Base-by-base conservation (phyloP, 441 rosid species). In the Pelargonium australe region DNA sequence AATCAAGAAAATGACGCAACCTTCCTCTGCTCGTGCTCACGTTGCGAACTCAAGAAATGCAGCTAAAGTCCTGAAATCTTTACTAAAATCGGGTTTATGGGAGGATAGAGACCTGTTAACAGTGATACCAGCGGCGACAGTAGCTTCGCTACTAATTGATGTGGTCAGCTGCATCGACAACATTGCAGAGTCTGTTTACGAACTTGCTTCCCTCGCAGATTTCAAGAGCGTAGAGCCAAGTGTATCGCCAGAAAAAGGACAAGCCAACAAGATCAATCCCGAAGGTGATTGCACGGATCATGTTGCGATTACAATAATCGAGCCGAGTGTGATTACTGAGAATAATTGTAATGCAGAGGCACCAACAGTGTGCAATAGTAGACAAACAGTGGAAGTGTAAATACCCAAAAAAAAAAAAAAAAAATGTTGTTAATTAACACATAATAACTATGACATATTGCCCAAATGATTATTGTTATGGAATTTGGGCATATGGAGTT, bases 71-170 rank as follows among this genome's bases (percentile, higher is more conserved):
- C 31, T 58, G 11, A 19, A 60, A 19, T 1, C 34, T 1, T 17
- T 23, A 19, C 31, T 60, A 0, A 60, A 60, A 60, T 60, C 34
- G 25, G 63, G 28, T 19, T 60, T 23, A 19, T 17, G 25, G 25
- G 63, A 60, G 0, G 63, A 17, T 4, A 60, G 10, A 14, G 31
- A 60, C 28, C 1, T 60, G 4, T 23, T 60, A 19, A 23, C 25
- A 9, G n/a, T 60, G 28, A 60, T 60, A 17, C 63, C 63, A 60
- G 63, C 25, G 3, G 63, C 63, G 34, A 60, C 63, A 19, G 12
- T 60, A 1, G 25, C 63, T 60, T 60, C 63, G 1, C 25, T 60
- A 60, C 63, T 60, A 17, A 19, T 60, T 3, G 63, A 60, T 11
- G n/a, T 60, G 1, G 63, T 60, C 10, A 60, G 16, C 5, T 60